phyloP scores from a whole-genome alignment of 169 alveolate species.

The Cryptosporidium sp. region DNA sequence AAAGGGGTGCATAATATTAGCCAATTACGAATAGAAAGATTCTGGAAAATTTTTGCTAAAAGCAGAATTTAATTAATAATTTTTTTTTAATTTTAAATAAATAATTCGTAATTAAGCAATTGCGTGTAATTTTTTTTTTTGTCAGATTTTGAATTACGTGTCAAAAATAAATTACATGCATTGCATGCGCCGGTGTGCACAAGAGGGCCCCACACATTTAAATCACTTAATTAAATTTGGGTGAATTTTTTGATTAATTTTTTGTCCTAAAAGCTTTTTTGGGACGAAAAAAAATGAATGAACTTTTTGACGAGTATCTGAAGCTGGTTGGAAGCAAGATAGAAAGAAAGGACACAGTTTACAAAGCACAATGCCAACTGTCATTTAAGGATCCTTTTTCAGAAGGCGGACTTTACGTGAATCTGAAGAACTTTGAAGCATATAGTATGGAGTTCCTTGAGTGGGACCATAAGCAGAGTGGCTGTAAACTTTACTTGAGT shows the following conservation, averaged over 20 bases:
- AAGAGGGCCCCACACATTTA: slow-evolving; percentile 14
- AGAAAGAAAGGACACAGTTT: slow-evolving; percentile 9
- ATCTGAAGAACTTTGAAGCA: slow-evolving; percentile 80
- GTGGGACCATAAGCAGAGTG: slow-evolving; percentile 51
- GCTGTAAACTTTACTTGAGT: slow-evolving; percentile 26
- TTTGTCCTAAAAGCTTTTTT: not conserved
- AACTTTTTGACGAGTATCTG: slow-evolving; percentile 33
- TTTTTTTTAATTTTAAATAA: not conserved
- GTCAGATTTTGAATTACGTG: slow-evolving; percentile 15
- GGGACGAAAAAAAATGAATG: not conserved
- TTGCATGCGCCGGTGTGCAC: slow-evolving; percentile 25
- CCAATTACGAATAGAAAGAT: not conserved
- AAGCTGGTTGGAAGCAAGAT: not conserved
- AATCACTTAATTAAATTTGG: not conserved
- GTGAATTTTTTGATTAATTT: slow-evolving; percentile 3
- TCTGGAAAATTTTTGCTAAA: not conserved
- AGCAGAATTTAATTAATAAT: no score
- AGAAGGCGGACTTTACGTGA: slow-evolving; percentile 81
- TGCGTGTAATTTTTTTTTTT: not conserved
- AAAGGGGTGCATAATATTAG: not conserved
- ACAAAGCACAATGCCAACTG: slow-evolving; percentile 50
- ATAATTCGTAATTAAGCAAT: not conserved
- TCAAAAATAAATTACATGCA: not conserved
- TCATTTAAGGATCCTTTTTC: slow-evolving; percentile 40
- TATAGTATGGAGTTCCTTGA: slow-evolving; percentile 77